Evolutionary conservation across 2,329 filamentous ascomycete genomes (phyloP).

Genomic region (Ceratocystis cacaofunesta): DNA sequence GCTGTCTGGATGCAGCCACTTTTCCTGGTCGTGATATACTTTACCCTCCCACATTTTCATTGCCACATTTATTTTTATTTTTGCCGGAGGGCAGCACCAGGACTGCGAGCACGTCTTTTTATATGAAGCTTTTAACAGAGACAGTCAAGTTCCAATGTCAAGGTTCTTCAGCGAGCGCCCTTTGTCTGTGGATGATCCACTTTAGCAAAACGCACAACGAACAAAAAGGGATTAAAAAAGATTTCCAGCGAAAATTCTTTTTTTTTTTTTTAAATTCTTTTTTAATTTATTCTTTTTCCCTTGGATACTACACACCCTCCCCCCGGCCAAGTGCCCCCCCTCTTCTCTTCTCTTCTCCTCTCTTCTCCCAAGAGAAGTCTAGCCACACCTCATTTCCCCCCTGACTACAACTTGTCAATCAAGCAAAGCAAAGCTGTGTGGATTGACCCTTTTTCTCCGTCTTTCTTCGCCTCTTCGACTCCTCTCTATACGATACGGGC

Average conservation of each 20-base stretch:
- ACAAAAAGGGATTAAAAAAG: background rate
- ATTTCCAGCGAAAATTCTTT: background rate
- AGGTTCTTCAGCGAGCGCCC: no score
- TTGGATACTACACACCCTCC: background rate
- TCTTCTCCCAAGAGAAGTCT: slow-evolving; percentile 1
- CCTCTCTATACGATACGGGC: no score
- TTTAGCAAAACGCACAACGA: background rate
- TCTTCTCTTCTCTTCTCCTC: background rate
- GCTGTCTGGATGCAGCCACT: no score
- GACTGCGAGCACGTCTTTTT: no score
- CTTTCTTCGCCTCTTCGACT: slow-evolving; percentile 1
- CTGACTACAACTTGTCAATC: slow-evolving; percentile 10
- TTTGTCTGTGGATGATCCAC: background rate
- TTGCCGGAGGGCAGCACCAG: no score
- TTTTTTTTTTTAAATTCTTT: background rate
- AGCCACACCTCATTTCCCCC: slow-evolving; percentile 11
- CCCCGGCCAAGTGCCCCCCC: background rate
- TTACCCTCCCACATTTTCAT: background rate
- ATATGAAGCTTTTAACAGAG: no score
- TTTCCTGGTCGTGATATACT: background rate
- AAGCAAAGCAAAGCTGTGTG: background rate
- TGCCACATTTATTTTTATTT: no score
- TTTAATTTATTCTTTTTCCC: slow-evolving; percentile 1
- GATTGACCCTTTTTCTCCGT: background rate
- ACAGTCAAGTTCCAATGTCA: no score